phyloP scores from a whole-genome alignment of 805 yeast species.

The Geotrichum ghanense region DNA sequence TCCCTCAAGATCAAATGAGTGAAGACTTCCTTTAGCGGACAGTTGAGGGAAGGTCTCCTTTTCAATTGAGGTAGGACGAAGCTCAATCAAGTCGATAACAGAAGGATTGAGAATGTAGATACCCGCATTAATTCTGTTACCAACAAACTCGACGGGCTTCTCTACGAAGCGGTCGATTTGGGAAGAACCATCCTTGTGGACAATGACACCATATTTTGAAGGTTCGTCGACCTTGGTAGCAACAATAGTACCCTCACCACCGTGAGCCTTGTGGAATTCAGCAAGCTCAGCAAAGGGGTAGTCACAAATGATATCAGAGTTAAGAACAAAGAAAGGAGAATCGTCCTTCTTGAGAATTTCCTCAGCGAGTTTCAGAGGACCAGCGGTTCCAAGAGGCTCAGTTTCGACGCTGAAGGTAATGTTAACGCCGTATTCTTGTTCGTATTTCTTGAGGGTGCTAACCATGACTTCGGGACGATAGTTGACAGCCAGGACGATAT shows the following conservation, averaged over 20 bases:
- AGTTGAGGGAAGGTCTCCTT: constrained; percentile 98
- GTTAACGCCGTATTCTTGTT: constrained; percentile 83
- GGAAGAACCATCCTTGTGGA: constrained; percentile 89
- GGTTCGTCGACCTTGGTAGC: constrained; percentile 99
- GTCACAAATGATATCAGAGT: constrained; percentile 98
- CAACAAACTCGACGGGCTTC: constrained; percentile 98
- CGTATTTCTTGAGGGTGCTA: constrained; percentile 85
- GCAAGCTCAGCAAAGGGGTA: constrained; percentile 93
- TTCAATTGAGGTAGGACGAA: constrained; percentile 98
- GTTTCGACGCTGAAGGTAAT: constrained; percentile 98
- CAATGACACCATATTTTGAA: constrained; percentile 98
- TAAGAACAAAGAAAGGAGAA: constrained; percentile 92
- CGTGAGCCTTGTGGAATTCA: constrained; percentile 87
- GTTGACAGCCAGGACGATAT: constrained; percentile 96
- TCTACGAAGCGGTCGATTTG: constrained; percentile 97
- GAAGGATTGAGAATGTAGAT: constrained; percentile 95
- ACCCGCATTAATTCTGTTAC: constrained; percentile 99
- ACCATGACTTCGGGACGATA: constrained; percentile 99
- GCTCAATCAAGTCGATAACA: constrained; percentile 90
- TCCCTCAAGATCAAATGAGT: constrained; percentile 96
- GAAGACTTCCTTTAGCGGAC: constrained; percentile 78
- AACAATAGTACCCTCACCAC: constrained; percentile 96
- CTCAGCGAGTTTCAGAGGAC: constrained; percentile 97
- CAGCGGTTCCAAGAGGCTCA: constrained; percentile 99
- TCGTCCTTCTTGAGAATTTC: constrained; percentile 85